Percentiles rank a stretch among this genome's conserved stretches.
Evolutionary conservation across 164 flowering plant genomes (phyloP).

Genomic region (Warburgia ugandensis): DNA sequence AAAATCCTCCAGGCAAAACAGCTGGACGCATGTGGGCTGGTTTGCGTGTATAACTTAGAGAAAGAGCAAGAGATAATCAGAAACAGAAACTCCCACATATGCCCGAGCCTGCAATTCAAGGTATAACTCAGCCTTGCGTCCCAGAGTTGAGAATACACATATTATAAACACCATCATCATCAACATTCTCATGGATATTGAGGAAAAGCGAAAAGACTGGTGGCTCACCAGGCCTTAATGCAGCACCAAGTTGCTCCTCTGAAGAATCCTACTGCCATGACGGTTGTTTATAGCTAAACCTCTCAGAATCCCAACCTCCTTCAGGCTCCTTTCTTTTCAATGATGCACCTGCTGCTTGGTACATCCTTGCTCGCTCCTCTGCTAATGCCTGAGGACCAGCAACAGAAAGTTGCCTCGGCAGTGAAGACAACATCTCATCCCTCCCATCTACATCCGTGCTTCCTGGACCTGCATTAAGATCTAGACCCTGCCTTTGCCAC

Average conservation of each 20-base stretch:
- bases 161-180: slow-evolving; percentile 4
- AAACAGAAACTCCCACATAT: slow-evolving; percentile 9
- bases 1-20: slow-evolving; percentile 4
- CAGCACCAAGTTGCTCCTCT: slow-evolving; percentile 7
- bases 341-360: slow-evolving; percentile 40
- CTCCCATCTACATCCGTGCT: slow-evolving; percentile 50
- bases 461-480: slow-evolving; percentile 86
- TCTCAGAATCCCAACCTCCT: slow-evolving; percentile 54
- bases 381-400: slow-evolving; percentile 45
- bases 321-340: slow-evolving; percentile 49
- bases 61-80: background rate
- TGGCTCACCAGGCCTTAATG: slow-evolving; percentile 22
- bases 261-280: slow-evolving; percentile 46
- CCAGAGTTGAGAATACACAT: slow-evolving; percentile 3
- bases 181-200: slow-evolving; percentile 9
- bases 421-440: slow-evolving; percentile 42
- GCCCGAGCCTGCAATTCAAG: slow-evolving; percentile 17
- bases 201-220: slow-evolving; percentile 3
- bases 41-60: background rate
- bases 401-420: slow-evolving; percentile 47
- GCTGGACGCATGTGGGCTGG: slow-evolving; percentile 3
- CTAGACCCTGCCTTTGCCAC: slow-evolving; percentile 68
- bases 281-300: slow-evolving; percentile 36
- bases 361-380: slow-evolving; percentile 59
- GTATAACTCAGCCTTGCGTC: slow-evolving; percentile 8